These are phyloP conservation scores for Ogataea kodamae DNA, from an alignment of 805 yeast genomes.

Conservation along the genomic window DNA sequence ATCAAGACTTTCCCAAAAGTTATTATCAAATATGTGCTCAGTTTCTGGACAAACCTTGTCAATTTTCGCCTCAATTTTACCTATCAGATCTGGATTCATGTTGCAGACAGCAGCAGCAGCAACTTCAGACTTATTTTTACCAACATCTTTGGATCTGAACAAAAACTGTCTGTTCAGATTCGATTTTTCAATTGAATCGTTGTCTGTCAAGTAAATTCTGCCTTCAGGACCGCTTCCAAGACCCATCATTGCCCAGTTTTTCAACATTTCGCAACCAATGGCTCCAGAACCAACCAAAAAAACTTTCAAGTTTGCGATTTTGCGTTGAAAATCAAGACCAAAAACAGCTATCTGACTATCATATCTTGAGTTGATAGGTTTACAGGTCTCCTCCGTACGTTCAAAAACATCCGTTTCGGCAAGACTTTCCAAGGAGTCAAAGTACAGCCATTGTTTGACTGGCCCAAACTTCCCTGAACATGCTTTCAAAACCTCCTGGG, in stretches of 20 bases:
- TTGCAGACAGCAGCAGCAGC: constrained; percentile 79
- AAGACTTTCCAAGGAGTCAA: constrained; percentile 88
- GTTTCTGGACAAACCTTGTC: constrained; percentile 96
- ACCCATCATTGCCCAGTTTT: constrained; percentile 97
- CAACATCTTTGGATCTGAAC: constrained; percentile 93
- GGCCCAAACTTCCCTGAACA: constrained; percentile 96
- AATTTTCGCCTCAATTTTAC: constrained; percentile 68
- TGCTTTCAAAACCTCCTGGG: constrained; percentile 95
- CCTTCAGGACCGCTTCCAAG: constrained; percentile 91
- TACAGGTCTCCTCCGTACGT: constrained; percentile 68
- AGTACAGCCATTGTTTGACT: constrained; percentile 84
- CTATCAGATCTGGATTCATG: constrained; percentile 82
- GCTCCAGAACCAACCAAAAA: constrained; percentile 98
- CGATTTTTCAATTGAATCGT: constrained; percentile 91
- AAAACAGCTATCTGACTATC: constrained; percentile 96
- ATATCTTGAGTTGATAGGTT: constrained; percentile 77
- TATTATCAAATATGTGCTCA: constrained; percentile 78
- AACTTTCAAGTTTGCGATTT: constrained; percentile 70
- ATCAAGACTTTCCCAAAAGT: constrained; percentile 80
- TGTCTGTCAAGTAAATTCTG: constrained; percentile 81
- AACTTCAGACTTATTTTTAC: constrained; percentile 82
- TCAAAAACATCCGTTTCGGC: constrained; percentile 58
- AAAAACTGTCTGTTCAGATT: constrained; percentile 95
- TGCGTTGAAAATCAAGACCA: constrained; percentile 73
- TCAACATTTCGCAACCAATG: constrained; percentile 97